Base-by-base conservation (phyloP, 768 basidiomycete genomes). In the Termitomyces sp. region DNA sequence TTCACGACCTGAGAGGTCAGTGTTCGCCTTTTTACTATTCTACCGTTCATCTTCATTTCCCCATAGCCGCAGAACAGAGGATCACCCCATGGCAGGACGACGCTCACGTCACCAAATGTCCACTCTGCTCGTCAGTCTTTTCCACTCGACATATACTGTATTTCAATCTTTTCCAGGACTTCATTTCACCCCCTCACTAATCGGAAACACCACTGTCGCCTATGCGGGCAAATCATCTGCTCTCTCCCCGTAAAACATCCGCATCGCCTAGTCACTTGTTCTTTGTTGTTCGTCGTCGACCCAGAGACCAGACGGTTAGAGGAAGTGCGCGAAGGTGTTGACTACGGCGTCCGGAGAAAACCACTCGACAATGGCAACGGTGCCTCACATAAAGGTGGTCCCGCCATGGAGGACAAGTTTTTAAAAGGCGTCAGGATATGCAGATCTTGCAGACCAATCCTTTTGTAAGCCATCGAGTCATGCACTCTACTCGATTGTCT, bases 1-100 rank as follows among this genome's bases (percentile, higher is more conserved):
- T 86, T 61, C 75, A 72, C 18, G 84, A 90, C 62, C 81, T 89
- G 49, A 78, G 93, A 76, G 85, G 92, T 92, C 66, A 20, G 45
- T 57, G 22, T 45, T 56, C 56, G 60, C 22, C 37, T 62, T 47
- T 52, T 55, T 50, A 16, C 52, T 47, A 61, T 42, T 13, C 30
- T 18, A 36, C 41, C n/a, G 9, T 24, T 48, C 24, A 58, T 54
- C 33, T 24, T 45, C 30, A 55, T 39, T 5, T 20, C 36, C 13
- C 57, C 33, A 33, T 31, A 91, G 88, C 81, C 55, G 88, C 87
- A 3, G 96, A 99, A 72, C 95, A 96, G 71, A 78, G 82, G 46
- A 95, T 99, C 64, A 94, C 97, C 3, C 93, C 93, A 5, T 99
- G 96, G 96, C 86, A 97, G 69, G 86, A 89, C 42, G 96, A 98